Base-by-base conservation (phyloP, 768 basidiomycete genomes). In the Termitomyces sp. region DNA sequence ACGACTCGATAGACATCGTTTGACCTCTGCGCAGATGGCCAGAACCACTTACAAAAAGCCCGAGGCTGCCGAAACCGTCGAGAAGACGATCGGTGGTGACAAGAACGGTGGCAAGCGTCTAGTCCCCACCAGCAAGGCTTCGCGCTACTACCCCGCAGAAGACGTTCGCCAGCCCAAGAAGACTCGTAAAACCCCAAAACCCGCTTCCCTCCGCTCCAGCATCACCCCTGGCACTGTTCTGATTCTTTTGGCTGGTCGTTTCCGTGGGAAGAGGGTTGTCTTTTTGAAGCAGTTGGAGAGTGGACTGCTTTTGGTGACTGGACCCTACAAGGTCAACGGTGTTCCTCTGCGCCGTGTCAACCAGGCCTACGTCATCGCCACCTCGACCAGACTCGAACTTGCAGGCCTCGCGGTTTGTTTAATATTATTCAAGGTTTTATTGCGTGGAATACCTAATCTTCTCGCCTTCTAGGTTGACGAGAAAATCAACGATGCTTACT, bases 351-450 rank as follows among this genome's bases (percentile, higher is more conserved):
- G 95, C 72, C 86, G 97, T 72, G 94, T 99, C 57, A 96, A 94
- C 80, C 96, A 98, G 79, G 94, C 97, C 52, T 99, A 99, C 71
- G 94, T 95, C 59, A 98, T 99, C 67, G 93, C 96, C 55, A 99
- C 97, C 56, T 94, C 94, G 53, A 98, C 97, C 63, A 93, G 88
- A 76, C 74, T 98, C 63, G 90, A 96, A 61, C 72, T 98, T 54
- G 80, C 76, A 25, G 81, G 76, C 54, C 76, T 91, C 70, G 82
- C 83, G 78, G 94, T 93, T 65, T 60, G 82, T 77, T 23, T 22
- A 40, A 33, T 53, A 38, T 35, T 25, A 50, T 56, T n/a, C 29
- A 18, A 41, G 31, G 18, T 52, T 45, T 42, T 40, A 41, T 25
- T 33, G 12, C 11, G 32, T 16, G 22, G 40, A n/a, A 27, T 47